These are phyloP conservation scores for Histomonas meleagridis DNA, from an alignment of 208 protist genomes.

Conservation along the genomic window DNA sequence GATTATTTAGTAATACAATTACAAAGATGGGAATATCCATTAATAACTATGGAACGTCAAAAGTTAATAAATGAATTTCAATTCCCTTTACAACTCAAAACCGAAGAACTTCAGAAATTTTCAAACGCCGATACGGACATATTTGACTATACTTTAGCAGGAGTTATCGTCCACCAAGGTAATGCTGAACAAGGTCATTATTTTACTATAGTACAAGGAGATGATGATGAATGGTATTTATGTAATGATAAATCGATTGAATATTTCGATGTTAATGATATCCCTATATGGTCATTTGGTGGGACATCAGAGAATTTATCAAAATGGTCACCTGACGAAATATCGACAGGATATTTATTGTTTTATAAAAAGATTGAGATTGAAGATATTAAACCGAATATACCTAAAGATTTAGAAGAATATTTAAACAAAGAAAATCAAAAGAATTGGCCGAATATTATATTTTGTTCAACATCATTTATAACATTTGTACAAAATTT, in stretches of 20 bases:
- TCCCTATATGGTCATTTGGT: not conserved
- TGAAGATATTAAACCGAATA: too few species aligned
- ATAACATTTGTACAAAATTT: too few species aligned
- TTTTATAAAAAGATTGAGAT: not conserved
- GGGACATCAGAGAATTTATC: not conserved
- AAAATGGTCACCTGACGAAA: too few species aligned
- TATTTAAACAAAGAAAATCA: too few species aligned
- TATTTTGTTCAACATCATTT: too few species aligned
- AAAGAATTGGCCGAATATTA: too few species aligned
- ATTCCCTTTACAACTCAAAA: not conserved
- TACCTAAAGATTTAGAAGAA: too few species aligned
- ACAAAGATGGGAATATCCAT: not conserved
- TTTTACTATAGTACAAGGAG: not conserved
- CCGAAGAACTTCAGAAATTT: not conserved
- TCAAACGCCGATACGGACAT: not conserved
- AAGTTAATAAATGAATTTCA: not conserved
- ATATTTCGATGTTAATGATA: not conserved
- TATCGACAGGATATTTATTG: conserved; percentile 4
- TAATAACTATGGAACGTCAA: not conserved
- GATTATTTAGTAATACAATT: not conserved
- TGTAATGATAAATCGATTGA: not conserved
- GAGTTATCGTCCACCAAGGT: not conserved
- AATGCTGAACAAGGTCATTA: not conserved
- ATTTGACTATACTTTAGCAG: not conserved
- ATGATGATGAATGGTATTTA: not conserved